These are phyloP conservation scores for Neostapfia colusana DNA, from an alignment of 176 grass and related monocot species.

Conservation along the genomic window DNA sequence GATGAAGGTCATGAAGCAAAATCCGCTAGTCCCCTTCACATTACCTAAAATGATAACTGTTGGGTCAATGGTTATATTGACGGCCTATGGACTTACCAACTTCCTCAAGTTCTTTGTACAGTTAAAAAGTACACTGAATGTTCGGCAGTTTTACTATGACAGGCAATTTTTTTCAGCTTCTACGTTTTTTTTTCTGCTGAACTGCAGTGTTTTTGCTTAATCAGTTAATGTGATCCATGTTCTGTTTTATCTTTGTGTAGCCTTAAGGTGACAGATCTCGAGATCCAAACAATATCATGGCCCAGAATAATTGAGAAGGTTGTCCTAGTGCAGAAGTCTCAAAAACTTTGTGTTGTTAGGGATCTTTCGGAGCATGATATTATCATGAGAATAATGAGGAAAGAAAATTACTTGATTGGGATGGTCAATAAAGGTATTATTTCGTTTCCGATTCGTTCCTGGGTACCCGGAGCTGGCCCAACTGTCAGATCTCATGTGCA, in stretches of 20 bases:
- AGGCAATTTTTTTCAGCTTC: conserved; percentile 49
- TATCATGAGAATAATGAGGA: conserved; percentile 97
- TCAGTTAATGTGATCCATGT: conserved; percentile 15
- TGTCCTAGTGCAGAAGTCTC: conserved; percentile 67
- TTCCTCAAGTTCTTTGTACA: conserved; percentile 97
- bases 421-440: conserved; percentile 97
- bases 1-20: conserved; percentile 65
- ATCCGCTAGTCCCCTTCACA: conserved; percentile 84
- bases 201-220: conserved; percentile 11
- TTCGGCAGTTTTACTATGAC: conserved; percentile 82
- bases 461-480: conserved; percentile 74
- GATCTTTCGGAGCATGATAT: conserved; percentile 92
- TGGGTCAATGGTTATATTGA: conserved; percentile 84
- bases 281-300: conserved; percentile 95
- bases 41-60: conserved; percentile 81
- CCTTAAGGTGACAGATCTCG: conserved; percentile 82
- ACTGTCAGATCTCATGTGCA: conserved; percentile 49
- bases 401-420: conserved; percentile 98
- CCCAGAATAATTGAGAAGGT: conserved; percentile 88
- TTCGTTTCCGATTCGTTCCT: conserved; percentile 81
- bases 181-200: not conserved
- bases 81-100: conserved; percentile 82
- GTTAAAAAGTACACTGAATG: conserved; percentile 69
- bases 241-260: conserved; percentile 51
- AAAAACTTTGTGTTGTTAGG: conserved; percentile 91